phyloP scores from a whole-genome alignment of 2,329 filamentous ascomycete species.

The Sporothrix brasiliensis region DNA sequence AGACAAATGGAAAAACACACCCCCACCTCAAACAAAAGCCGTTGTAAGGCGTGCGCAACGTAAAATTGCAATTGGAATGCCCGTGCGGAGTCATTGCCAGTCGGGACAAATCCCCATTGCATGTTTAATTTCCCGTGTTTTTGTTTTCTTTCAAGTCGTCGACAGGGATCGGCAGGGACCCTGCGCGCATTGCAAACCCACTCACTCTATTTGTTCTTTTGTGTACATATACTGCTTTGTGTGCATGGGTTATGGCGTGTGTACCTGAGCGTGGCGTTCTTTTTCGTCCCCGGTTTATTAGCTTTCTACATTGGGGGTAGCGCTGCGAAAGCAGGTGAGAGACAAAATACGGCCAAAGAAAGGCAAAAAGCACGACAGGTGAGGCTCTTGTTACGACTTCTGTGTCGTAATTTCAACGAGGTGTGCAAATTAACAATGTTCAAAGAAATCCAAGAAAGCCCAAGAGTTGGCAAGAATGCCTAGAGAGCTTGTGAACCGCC shows the following conservation, averaged over 20 bases:
- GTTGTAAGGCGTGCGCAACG: neutral
- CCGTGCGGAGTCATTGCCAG: neutral
- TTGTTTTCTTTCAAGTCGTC: neutral
- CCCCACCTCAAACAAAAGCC: too few relatives aligned
- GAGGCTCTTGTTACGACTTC: neutral
- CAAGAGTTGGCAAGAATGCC: neutral
- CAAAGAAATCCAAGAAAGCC: neutral
- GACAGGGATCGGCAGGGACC: slow-evolving; percentile 18
- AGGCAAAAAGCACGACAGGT: slow-evolving; percentile 20
- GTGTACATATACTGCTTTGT: too few relatives aligned
- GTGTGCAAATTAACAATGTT: neutral
- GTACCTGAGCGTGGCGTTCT: neutral
- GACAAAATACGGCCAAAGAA: neutral
- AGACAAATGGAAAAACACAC: neutral
- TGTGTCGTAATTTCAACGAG: too few relatives aligned
- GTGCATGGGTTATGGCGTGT: slow-evolving; percentile 1
- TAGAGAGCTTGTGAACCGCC: too few relatives aligned
- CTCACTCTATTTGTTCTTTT: neutral
- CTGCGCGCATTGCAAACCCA: neutral
- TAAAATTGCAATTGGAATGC: neutral
- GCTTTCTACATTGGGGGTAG: neutral
- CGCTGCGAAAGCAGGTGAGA: neutral
- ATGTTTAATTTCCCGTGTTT: slow-evolving; percentile 22
- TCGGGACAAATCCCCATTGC: neutral
- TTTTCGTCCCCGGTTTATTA: slow-evolving; percentile 11